These are phyloP conservation scores for Tolypocladium nubicola DNA, from an alignment of 2,329 filamentous ascomycete species.

Conservation along the genomic window DNA sequence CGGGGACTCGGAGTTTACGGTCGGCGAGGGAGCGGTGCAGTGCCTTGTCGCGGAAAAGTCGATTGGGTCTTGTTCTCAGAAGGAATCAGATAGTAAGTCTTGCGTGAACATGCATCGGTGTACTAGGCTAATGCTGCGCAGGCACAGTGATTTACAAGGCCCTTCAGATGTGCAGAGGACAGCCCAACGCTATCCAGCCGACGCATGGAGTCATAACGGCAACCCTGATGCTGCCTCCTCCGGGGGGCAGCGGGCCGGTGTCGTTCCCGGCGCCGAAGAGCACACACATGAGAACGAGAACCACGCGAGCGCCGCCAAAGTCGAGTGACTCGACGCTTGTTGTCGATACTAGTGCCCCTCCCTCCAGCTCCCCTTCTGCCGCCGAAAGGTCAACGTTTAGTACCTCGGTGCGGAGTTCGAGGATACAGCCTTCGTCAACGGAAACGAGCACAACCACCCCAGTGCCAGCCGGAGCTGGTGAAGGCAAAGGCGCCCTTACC, in stretches of 20 bases:
- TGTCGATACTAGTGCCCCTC: constrained; percentile 3
- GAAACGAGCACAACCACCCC: constrained; percentile 1
- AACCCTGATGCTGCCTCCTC: constrained; percentile 33
- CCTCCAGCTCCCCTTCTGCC: not conserved
- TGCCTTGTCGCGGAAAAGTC: constrained; percentile 48
- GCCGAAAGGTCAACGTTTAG: not conserved
- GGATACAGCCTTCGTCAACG: constrained; percentile 1
- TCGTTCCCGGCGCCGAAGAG: constrained; percentile 14
- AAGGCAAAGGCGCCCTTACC: constrained; percentile 12
- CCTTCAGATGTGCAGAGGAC: constrained; percentile 46
- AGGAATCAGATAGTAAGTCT: constrained; percentile 25
- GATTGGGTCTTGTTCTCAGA: constrained; percentile 39
- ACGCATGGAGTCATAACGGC: constrained; percentile 50
- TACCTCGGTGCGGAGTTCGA: not conserved
- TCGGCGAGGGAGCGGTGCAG: constrained; percentile 61
- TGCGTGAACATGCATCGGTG: not conserved
- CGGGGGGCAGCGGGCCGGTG: constrained; percentile 12
- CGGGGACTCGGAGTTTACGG: constrained; percentile 51
- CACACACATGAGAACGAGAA: not conserved
- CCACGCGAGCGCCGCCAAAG: not conserved
- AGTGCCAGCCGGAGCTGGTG: constrained; percentile 6
- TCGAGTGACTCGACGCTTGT: constrained; percentile 2
- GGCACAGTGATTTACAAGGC: constrained; percentile 34
- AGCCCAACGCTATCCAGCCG: constrained; percentile 38
- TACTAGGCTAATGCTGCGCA: not conserved